A percentile compares a stretch with the other conserved stretches of the same genome.
Conservation (phyloP, 1,284 basidiomycete species). For the Leucoagaricus sp. region DNA sequence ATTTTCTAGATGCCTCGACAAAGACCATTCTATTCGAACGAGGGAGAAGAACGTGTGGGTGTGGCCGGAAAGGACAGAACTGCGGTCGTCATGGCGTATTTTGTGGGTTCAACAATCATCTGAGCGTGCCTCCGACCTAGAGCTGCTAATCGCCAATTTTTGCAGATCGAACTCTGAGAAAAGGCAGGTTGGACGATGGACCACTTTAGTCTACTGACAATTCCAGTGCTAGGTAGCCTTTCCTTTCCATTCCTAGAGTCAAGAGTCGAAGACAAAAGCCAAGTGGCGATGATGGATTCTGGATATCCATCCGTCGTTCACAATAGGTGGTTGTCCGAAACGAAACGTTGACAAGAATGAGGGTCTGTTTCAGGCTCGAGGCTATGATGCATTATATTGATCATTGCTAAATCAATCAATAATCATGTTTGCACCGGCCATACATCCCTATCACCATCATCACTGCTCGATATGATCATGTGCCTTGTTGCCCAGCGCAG, state of each 20-base stretch:
- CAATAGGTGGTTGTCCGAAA: neutral
- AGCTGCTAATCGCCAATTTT: neutral
- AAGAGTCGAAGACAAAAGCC: no score
- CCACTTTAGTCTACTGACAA: no score
- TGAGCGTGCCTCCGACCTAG: neutral
- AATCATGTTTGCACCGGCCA: neutral
- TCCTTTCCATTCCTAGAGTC: no score
- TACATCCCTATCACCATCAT: neutral
- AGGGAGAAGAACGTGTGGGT: neutral
- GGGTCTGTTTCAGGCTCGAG: neutral
- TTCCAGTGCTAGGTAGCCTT: no score
- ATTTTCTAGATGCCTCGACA: neutral
- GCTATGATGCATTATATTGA: neutral
- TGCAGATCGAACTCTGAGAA: neutral
- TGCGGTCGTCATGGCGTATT: neutral
- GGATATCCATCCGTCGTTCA: neutral
- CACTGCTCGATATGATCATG: neutral
- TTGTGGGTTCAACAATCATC: neutral
- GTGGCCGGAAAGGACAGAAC: neutral
- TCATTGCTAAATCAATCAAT: slow-evolving; percentile 1
- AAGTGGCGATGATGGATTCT: neutral
- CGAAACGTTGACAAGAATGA: neutral
- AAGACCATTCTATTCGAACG: neutral
- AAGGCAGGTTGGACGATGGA: neutral
- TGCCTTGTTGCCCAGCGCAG: neutral